phyloP scores from a whole-genome alignment of 495 filamentous ascomycete species.

The Penicillium desertorum region DNA sequence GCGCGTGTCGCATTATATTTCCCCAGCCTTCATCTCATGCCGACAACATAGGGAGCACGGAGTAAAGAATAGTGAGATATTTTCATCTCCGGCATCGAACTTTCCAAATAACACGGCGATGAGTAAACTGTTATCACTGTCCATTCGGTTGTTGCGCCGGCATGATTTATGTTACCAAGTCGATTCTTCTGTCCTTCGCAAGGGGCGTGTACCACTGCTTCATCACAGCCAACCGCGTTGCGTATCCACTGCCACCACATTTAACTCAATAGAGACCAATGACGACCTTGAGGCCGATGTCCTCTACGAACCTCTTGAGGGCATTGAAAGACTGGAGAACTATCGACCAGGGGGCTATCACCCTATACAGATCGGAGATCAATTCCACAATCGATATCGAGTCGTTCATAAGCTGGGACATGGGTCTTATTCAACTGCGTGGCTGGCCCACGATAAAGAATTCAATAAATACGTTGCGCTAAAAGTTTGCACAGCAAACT shows the following conservation, averaged over 20 bases:
- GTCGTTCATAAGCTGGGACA: slow-evolving; percentile 39
- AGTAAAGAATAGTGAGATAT: background rate
- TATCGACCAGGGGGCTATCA: slow-evolving; percentile 37
- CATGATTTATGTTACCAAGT: slow-evolving; percentile 10
- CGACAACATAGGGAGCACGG: background rate
- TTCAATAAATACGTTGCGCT: slow-evolving; percentile 32
- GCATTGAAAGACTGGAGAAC: slow-evolving; percentile 32
- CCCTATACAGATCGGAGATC: slow-evolving; percentile 35
- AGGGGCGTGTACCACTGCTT: slow-evolving; percentile 12
- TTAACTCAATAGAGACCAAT: slow-evolving; percentile 20
- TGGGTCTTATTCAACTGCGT: slow-evolving; percentile 36
- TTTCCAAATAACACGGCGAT: slow-evolving; percentile 13
- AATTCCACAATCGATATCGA: slow-evolving; percentile 36
- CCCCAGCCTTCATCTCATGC: slow-evolving; percentile 39
- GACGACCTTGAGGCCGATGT: slow-evolving; percentile 14
- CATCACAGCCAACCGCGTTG: slow-evolving; percentile 16
- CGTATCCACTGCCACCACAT: slow-evolving; percentile 22
- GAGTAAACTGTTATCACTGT: slow-evolving; percentile 15
- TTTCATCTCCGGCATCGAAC: slow-evolving; percentile 11
- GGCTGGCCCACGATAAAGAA: slow-evolving; percentile 32
- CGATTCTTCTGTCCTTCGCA: slow-evolving; percentile 13
- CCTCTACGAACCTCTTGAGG: slow-evolving; percentile 33
- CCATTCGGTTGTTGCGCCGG: slow-evolving; percentile 16
- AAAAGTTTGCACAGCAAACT: slow-evolving; percentile 34
- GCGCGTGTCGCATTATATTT: slow-evolving; percentile 57